A percentile compares a stretch with the other conserved stretches of the same genome.
Conservation (phyloP, 805 yeast species). For the Barnettozyma botsteinii region DNA sequence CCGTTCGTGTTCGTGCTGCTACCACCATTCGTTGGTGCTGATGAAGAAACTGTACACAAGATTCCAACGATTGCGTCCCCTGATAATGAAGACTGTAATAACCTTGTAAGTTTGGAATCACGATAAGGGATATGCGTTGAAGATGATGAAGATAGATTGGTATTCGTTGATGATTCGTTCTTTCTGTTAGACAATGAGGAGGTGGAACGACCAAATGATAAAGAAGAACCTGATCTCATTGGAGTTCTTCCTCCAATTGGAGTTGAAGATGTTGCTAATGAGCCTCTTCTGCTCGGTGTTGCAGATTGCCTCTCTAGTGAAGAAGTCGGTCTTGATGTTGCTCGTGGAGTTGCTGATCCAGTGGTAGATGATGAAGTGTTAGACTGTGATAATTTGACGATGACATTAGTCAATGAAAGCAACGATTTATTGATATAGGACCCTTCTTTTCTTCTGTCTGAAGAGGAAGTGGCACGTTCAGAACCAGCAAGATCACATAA, state of each 20-base stretch:
- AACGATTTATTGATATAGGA: conserved; percentile 87
- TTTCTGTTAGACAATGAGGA: conserved; percentile 1
- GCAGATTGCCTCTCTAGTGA: neutral
- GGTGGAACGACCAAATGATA: conserved; percentile 2
- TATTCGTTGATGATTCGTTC: neutral
- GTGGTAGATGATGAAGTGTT: conserved; percentile 24
- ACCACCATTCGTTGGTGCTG: neutral
- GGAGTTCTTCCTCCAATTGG: conserved; percentile 2
- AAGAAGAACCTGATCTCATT: conserved; percentile 1
- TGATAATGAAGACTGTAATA: conserved; percentile 86
- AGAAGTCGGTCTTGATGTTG: conserved; percentile 3
- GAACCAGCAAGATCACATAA: conserved; percentile 96
- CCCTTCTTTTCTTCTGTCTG: conserved; percentile 89
- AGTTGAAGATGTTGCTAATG: neutral
- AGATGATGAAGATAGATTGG: neutral
- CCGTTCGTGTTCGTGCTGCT: neutral
- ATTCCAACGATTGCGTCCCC: conserved; percentile 82
- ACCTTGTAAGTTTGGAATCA: conserved; percentile 85
- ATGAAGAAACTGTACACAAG: conserved; percentile 61
- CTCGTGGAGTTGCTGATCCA: too few relatives aligned
- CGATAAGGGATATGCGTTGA: conserved; percentile 84
- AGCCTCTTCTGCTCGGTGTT: neutral
- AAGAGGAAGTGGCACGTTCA: conserved; percentile 65
- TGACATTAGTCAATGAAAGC: conserved; percentile 87
- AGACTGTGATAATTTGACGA: conserved; percentile 62